Conservation (phyloP, 1,139 yeast species). For the Geotrichum macrosporum region DNA sequence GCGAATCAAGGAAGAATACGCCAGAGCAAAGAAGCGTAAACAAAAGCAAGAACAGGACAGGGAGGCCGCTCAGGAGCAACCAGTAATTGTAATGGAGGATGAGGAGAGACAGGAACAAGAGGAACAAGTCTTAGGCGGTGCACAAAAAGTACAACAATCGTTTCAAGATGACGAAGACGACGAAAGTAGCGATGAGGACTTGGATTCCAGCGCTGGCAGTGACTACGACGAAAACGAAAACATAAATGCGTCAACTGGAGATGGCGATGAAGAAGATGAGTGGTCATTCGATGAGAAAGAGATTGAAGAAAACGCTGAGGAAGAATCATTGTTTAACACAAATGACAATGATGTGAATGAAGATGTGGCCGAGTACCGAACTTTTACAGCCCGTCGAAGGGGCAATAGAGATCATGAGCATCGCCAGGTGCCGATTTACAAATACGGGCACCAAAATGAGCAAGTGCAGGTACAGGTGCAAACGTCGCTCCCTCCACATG, state of each 20-base stretch:
- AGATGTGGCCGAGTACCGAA: slow-evolving; percentile 14
- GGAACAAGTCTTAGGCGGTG: too few species aligned
- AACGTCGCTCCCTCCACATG: too few species aligned
- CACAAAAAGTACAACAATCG: background rate
- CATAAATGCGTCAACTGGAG: background rate
- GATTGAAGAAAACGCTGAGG: background rate
- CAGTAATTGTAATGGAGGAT: slow-evolving; percentile 3
- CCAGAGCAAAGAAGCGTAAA: slow-evolving; percentile 11
- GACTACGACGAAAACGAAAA: background rate
- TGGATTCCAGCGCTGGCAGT: slow-evolving; percentile 3
- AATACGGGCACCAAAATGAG: background rate
- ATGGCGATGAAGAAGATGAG: slow-evolving; percentile 5
- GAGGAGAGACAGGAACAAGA: too few species aligned
- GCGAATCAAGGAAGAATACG: slow-evolving; percentile 12
- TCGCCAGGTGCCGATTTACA: background rate
- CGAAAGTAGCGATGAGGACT: slow-evolving; percentile 1
- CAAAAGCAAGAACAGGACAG: slow-evolving; percentile 2
- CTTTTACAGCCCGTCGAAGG: slow-evolving; percentile 9
- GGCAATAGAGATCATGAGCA: background rate
- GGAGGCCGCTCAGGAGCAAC: slow-evolving; percentile 2
- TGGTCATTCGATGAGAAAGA: slow-evolving; percentile 12
- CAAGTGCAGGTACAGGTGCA: slow-evolving; percentile 5
- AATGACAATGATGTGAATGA: background rate
- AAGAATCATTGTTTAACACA: background rate
- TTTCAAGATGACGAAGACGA: background rate